A percentile compares a stretch with the other conserved stretches of the same genome.
Conservation (phyloP, 2,329 filamentous ascomycete genomes). For the Fusarium sp. region DNA sequence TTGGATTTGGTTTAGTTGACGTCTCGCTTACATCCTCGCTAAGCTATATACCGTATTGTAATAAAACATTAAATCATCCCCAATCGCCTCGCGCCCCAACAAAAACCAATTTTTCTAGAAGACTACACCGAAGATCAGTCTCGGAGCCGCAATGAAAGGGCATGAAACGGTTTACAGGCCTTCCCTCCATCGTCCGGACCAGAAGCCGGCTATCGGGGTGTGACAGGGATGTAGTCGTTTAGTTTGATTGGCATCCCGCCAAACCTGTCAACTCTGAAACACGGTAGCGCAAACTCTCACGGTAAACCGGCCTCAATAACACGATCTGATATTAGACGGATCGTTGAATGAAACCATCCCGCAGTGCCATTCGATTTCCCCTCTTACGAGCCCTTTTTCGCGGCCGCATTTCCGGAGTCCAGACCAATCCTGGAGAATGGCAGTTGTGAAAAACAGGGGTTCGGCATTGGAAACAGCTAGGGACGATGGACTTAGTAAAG, state of each 20-base stretch:
- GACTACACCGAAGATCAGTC: background rate
- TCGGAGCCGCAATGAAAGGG: background rate
- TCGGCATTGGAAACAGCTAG: background rate
- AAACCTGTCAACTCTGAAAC: background rate
- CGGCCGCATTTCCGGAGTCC: background rate
- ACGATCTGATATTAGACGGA: background rate
- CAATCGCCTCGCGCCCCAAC: background rate
- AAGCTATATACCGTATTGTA: background rate
- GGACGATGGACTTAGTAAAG: background rate
- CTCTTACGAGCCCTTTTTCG: background rate
- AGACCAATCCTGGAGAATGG: background rate
- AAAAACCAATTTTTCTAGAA: background rate
- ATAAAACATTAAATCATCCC: background rate
- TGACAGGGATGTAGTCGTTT: background rate
- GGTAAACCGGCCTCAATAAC: conserved; percentile 9
- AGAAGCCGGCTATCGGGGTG: background rate
- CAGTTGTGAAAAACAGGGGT: background rate
- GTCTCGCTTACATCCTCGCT: background rate
- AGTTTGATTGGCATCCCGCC: conserved; percentile 1
- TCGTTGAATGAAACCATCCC: conserved; percentile 1
- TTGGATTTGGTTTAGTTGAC: background rate
- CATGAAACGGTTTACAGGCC: background rate
- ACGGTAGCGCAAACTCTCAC: background rate
- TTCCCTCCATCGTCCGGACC: background rate
- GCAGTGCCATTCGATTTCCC: background rate